phyloP scores from a whole-genome alignment of 179 eudicot species.

The Beta lomatogona region DNA sequence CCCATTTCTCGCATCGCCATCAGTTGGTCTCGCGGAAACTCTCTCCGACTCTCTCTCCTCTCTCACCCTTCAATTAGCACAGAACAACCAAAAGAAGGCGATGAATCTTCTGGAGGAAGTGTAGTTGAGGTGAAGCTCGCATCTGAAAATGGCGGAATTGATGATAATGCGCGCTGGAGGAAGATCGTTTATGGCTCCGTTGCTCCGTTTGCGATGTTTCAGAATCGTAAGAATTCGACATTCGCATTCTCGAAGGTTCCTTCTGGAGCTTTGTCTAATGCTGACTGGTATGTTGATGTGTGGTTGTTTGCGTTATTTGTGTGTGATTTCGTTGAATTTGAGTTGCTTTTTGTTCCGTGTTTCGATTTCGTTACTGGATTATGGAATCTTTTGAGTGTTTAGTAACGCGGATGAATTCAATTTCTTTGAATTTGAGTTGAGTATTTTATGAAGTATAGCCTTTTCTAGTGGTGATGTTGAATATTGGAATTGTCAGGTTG shows the following conservation, averaged over 20 bases:
- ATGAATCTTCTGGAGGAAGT: conserved; percentile 38
- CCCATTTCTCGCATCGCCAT: conserved; percentile 75
- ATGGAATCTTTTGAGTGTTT: too few relatives aligned
- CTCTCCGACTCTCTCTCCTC: conserved; percentile 77
- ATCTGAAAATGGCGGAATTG: conserved; percentile 43
- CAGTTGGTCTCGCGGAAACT: conserved; percentile 84
- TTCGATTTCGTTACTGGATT: not conserved
- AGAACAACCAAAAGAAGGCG: conserved; percentile 9
- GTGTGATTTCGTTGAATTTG: not conserved
- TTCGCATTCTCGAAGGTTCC: conserved; percentile 38
- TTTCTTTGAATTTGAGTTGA: not conserved
- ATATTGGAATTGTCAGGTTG: too few relatives aligned
- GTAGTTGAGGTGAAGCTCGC: conserved; percentile 71
- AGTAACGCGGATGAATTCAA: not conserved
- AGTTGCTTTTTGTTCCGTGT: not conserved
- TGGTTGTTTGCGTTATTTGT: not conserved
- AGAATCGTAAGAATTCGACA: conserved; percentile 63
- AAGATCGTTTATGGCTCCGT: conserved; percentile 82
- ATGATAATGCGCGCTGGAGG: conserved; percentile 65
- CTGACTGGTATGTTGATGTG: conserved; percentile 50
- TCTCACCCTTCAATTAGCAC: conserved; percentile 19
- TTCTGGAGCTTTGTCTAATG: conserved; percentile 32
- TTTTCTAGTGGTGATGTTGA: too few relatives aligned
- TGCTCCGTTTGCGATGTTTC: conserved; percentile 78
- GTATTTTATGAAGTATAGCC: too few relatives aligned